Evolutionary conservation across 768 basidiomycete genomes (phyloP), one percentile per base, ranked within the genome.

Genomic region (Hypsizygus marmoreus): DNA sequence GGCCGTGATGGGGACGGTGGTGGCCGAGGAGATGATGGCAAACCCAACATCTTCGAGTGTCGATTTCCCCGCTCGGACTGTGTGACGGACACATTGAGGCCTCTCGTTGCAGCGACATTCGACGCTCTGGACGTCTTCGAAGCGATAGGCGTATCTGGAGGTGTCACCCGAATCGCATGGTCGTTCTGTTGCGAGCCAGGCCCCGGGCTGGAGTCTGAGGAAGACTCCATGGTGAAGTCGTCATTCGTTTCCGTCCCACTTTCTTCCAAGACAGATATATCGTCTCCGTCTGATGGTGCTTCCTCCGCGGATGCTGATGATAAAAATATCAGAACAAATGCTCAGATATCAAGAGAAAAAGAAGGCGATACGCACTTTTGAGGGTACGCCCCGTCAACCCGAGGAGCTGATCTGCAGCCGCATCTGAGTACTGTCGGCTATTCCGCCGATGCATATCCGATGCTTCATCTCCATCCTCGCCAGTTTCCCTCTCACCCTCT

Each of bases 391-490:
- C 91, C 14, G 77, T 70, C 43, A 93, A 67, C 17, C 91, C 91
- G 46, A 94, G 82, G 59, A 92, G 68, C 62, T 84, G 72, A 68
- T 94, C 91, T 33, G 91, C 87, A 37, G 89, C 90, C 31, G 83
- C 81, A 54, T 88, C 87, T 24, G 86, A 80, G 66, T 93, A 93
- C 53, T 87, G 89, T 54, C 77, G 81, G 60, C 89, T 91, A 65
- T 94, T 94, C 55, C 91, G 79, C 49, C 83, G 81, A 59, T 75
- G 73, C 30, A 68, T 64, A 17, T 76, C 78, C 44, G 66, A 54
- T 45, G 54, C 45, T 43, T 56, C 65, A 5, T 47, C 57, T 16
- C 51, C 58, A n/a, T 38, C 40, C 49, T 62, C 60, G 40, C 46
- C 61, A 47, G 58, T 61, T 53, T 9, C 23, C 28, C 35, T 43